phyloP scores from a whole-genome alignment of 805 yeast species.

The Nakazawaea holstii region DNA sequence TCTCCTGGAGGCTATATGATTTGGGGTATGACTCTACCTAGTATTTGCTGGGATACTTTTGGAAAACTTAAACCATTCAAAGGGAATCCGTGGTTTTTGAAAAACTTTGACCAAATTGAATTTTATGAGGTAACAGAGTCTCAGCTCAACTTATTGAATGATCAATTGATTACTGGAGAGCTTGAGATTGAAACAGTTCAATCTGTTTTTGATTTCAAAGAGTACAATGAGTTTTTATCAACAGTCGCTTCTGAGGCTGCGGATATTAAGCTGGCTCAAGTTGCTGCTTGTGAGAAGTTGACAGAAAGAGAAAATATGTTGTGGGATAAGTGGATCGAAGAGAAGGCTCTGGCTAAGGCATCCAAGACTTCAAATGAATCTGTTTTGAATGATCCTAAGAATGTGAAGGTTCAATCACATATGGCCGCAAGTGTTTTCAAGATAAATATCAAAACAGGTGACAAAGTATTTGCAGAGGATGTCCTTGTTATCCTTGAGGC shows the following conservation, averaged over 20 bases:
- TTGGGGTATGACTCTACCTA: slow-evolving; percentile 26
- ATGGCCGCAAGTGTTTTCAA: slow-evolving; percentile 31
- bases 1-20: slow-evolving; percentile 28
- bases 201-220: slow-evolving; percentile 26
- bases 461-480: slow-evolving; percentile 16
- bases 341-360: slow-evolving; percentile 17
- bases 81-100: slow-evolving; percentile 26
- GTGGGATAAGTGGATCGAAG: slow-evolving; percentile 20
- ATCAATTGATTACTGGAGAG: slow-evolving; percentile 24
- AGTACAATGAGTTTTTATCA: slow-evolving; percentile 23
- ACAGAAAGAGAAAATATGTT: slow-evolving; percentile 15
- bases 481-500: slow-evolving; percentile 25
- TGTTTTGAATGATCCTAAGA: slow-evolving; percentile 20
- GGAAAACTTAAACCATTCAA: slow-evolving; percentile 17
- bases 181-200: slow-evolving; percentile 21
- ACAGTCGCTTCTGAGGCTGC: slow-evolving; percentile 21
- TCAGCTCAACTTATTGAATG: slow-evolving; percentile 23
- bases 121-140: slow-evolving; percentile 31
- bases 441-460: slow-evolving; percentile 21
- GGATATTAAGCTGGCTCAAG: slow-evolving; percentile 14
- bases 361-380: slow-evolving; percentile 14
- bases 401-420: slow-evolving; percentile 18
- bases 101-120: slow-evolving; percentile 26
- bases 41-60: slow-evolving; percentile 29
- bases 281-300: slow-evolving; percentile 15